Evolutionary conservation across 148 eudicot genomes (phyloP), one percentile per base, ranked within the genome.

Genomic region (Dianthus caryophyllus): DNA sequence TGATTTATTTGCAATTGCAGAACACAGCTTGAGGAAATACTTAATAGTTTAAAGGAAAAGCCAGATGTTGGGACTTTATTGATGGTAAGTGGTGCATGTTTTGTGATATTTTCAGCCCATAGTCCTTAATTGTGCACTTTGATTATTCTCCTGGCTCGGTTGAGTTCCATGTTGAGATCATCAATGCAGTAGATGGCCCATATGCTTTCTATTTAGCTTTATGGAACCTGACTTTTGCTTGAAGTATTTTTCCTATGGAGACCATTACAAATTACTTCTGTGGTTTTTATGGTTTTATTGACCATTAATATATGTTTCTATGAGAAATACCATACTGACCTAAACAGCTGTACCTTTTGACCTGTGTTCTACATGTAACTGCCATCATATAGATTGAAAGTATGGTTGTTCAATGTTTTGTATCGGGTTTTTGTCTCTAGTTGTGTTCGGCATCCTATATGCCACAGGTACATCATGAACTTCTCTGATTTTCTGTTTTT

Each of bases 61-160:
- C 97, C 97, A 49, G 97, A 91, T 79, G 97, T 91, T 78, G 96
- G 85, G 52, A 84, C 88, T 25, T 73, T 91, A 29, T 74, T 91
- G 74, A 64, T 81, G 81, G 97, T 88, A 83, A 83, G 80, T 71
- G 69, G 38, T 65, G 33, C 46, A 46, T 51, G 63, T 29, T 54
- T 74, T n/a, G 66, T 59, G 56, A 17, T 59, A 41, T 57, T 55
- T 17, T 17, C 18, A 2, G 55, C 21, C 50, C 29, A 6, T 18
- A 27, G 7, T 27, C 7, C 11, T 22, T 38, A 9, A 21, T 30
- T 17, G 15, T 18, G 24, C 21, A 41, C 16, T 27, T 1, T 55
- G 29, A 20, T 30, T 25, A 6, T 44, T 65, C 48, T 55, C 39
- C 18, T 36, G 38, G 25, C 14, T 57, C 14, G 20, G 30, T 41